Conservation (phyloP, 306 rosid species). For the Lathyrus sativus region DNA sequence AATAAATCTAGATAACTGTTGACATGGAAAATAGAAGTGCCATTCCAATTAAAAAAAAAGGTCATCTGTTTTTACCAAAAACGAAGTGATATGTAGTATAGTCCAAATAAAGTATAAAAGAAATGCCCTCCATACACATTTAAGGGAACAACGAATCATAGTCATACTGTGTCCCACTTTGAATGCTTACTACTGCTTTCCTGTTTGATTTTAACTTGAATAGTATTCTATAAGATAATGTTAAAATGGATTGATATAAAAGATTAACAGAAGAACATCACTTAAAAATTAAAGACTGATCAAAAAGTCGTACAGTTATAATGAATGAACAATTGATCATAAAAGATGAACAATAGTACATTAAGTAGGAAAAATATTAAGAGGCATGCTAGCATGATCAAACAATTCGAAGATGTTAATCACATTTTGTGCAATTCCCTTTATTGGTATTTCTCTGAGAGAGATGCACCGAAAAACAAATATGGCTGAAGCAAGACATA, state of each 20-base stretch:
- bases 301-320: constrained; percentile 5
- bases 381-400: background rate
- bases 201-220: constrained; percentile 11
- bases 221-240: constrained; percentile 12
- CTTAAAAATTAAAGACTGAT: background rate
- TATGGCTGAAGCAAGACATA: constrained; percentile 34
- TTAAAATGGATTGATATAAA: constrained; percentile 27
- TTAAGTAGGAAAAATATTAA: constrained; percentile 6
- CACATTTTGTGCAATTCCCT: background rate
- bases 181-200: constrained; percentile 7
- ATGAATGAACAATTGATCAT: constrained; percentile 17
- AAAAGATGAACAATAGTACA: constrained; percentile 3
- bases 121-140: constrained; percentile 22
- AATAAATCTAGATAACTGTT: constrained; percentile 25
- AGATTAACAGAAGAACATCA: background rate
- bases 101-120: constrained; percentile 17
- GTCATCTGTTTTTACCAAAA: constrained; percentile 8
- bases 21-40: constrained; percentile 30
- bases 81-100: background rate
- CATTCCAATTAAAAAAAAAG: background rate
- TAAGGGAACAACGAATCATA: constrained; percentile 6
- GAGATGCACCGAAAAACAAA: background rate
- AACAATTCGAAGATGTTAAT: background rate
- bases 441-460: background rate
- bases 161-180: constrained; percentile 5